phyloP scores from a whole-genome alignment of 352 stramenopile species.

The Nothophytophthora sp. region DNA sequence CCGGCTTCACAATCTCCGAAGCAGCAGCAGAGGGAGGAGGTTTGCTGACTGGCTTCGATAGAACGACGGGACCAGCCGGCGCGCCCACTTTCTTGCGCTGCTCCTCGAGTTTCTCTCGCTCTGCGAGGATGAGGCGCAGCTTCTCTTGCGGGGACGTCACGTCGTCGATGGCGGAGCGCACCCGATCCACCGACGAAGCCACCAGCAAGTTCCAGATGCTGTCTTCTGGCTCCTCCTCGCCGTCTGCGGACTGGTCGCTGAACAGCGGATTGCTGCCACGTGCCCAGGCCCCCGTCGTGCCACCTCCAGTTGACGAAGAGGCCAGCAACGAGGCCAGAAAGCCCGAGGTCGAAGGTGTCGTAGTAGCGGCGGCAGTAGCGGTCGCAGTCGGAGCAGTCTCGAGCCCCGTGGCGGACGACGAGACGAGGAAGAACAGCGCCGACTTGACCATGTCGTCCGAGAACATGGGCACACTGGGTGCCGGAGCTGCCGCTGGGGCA shows the following conservation, averaged over 20 bases:
- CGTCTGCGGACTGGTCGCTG: constrained; percentile 42
- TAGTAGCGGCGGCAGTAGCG: neutral
- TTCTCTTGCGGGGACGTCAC: constrained; percentile 50
- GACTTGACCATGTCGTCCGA: constrained; percentile 69
- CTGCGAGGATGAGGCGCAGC: constrained; percentile 58
- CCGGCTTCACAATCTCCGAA: constrained; percentile 2
- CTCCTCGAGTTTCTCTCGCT: constrained; percentile 62
- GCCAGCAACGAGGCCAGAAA: constrained; percentile 51
- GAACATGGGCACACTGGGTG: constrained; percentile 25
- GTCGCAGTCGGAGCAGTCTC: constrained; percentile 8
- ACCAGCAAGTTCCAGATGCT: constrained; percentile 76
- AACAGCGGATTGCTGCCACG: constrained; percentile 47
- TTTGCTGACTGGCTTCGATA: neutral
- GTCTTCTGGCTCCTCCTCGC: constrained; percentile 37
- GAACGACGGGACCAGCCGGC: constrained; percentile 9
- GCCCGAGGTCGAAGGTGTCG: constrained; percentile 33
- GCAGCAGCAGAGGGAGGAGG: too few species aligned
- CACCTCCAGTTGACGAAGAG: constrained; percentile 45
- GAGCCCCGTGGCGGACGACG: constrained; percentile 47
- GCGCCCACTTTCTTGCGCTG: constrained; percentile 50
- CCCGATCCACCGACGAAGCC: constrained; percentile 67
- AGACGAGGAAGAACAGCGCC: constrained; percentile 63
- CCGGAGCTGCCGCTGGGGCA: neutral
- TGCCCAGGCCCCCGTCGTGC: constrained; percentile 6
- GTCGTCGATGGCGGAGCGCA: constrained; percentile 48